phyloP scores from a whole-genome alignment of 2,329 filamentous ascomycete species.

The Daldinia sp. region DNA sequence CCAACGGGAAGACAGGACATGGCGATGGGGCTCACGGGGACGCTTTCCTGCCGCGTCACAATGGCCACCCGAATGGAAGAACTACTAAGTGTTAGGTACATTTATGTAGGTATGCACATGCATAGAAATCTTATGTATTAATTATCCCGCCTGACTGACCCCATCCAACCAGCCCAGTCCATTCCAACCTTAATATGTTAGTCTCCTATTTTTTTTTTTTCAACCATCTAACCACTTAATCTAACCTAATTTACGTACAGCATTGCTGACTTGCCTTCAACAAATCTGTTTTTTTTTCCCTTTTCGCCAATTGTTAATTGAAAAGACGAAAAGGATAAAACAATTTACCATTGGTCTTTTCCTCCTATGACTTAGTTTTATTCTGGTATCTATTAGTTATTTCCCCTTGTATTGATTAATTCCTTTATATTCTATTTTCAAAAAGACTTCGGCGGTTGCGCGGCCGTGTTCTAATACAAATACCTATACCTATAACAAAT shows the following conservation, averaged over 20 bases:
- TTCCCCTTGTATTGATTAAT: not conserved
- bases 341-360: not conserved
- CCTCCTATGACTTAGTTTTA: not conserved
- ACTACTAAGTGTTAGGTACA: slow-evolving; percentile 9
- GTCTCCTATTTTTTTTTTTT: slow-evolving; percentile 18
- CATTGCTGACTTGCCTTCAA: slow-evolving; percentile 5
- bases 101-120: not conserved
- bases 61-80: slow-evolving; percentile 34
- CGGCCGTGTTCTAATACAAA: slow-evolving; percentile 6
- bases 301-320: slow-evolving; percentile 23
- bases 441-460: not conserved
- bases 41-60: slow-evolving; percentile 43
- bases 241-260: slow-evolving; percentile 4
- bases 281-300: slow-evolving; percentile 10
- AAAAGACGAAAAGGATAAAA: not conserved
- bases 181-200: slow-evolving; percentile 10
- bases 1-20: slow-evolving; percentile 28
- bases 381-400: not conserved
- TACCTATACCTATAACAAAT: slow-evolving; percentile 10
- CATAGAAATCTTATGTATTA: slow-evolving; percentile 2
- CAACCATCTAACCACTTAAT: slow-evolving; percentile 6
- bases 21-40: slow-evolving; percentile 27
- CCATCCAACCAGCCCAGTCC: not conserved
- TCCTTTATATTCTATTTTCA: not conserved
- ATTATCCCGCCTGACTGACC: slow-evolving; percentile 9